phyloP scores from a whole-genome alignment of 257 asterid species.

The Mentha longifolia region DNA sequence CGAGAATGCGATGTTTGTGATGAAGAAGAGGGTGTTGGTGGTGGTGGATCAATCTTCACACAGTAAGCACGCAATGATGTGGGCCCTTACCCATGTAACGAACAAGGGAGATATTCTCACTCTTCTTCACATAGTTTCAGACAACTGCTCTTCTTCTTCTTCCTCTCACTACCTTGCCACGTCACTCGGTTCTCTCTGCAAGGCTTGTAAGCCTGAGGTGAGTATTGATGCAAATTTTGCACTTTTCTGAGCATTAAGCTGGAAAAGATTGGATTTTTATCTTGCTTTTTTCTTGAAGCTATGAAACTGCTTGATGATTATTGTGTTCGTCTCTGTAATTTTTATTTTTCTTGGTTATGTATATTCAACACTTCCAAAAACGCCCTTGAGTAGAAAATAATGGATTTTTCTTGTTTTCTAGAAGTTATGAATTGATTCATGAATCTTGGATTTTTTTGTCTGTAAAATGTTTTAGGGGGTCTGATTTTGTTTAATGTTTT shows the following conservation, averaged over 20 bases:
- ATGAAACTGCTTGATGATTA: neutral
- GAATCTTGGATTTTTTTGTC: neutral
- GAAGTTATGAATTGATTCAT: neutral
- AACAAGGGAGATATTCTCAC: slow-evolving; percentile 82
- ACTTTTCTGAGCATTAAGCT: neutral
- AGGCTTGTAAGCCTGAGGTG: slow-evolving; percentile 91
- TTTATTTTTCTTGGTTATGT: neutral
- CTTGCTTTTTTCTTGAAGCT: neutral
- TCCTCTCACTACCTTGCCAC: slow-evolving; percentile 59
- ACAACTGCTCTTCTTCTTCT: slow-evolving; percentile 38
- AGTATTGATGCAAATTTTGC: neutral
- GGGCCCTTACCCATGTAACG: slow-evolving; percentile 91
- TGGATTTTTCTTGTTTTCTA: neutral
- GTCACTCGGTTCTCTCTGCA: slow-evolving; percentile 81
- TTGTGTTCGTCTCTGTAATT: neutral
- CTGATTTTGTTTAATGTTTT: neutral
- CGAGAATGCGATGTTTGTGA: slow-evolving; percentile 45
- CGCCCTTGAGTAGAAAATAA: neutral
- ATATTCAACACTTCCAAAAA: too few relatives aligned
- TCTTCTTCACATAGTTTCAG: slow-evolving; percentile 67
- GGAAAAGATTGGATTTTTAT: neutral
- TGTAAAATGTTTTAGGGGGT: too few relatives aligned
- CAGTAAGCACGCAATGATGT: slow-evolving; percentile 88
- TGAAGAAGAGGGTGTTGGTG: slow-evolving; percentile 93
- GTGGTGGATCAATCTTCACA: slow-evolving; percentile 77